phyloP scores from a whole-genome alignment of 139 green algal species.

The Chlamydomonas sp. region DNA sequence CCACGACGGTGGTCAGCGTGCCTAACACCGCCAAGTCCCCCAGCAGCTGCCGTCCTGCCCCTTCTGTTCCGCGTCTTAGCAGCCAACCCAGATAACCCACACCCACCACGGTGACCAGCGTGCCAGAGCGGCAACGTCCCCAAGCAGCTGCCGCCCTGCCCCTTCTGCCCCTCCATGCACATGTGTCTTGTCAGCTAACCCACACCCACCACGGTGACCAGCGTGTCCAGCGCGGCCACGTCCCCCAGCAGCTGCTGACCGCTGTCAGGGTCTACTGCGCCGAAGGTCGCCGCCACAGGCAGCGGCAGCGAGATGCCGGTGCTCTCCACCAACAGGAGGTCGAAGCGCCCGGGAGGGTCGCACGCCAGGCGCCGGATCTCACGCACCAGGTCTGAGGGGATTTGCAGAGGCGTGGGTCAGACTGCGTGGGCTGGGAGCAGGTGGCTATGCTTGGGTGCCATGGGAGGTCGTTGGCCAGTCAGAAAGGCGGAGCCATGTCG shows the following conservation, averaged over 20 bases:
- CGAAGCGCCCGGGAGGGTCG: constrained; percentile 59
- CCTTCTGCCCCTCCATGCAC: not conserved
- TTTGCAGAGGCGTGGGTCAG: too few species aligned
- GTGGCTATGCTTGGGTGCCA: too few species aligned
- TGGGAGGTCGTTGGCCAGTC: too few species aligned
- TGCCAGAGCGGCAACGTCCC: too few species aligned
- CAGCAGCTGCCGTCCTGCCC: not conserved
- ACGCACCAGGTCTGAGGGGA: constrained; percentile 44
- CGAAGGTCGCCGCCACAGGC: constrained; percentile 75
- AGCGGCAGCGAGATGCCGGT: constrained; percentile 85
- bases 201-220: constrained; percentile 57
- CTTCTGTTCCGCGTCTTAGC: not conserved
- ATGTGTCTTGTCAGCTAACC: not conserved
- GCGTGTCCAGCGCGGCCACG: constrained; percentile 54
- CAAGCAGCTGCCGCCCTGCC: not conserved
- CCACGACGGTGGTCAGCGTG: too few species aligned
- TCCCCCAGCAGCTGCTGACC: constrained; percentile 17
- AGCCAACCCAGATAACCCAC: not conserved
- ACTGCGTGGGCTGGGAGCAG: too few species aligned
- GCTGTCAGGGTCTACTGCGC: constrained; percentile 27
- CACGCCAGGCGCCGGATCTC: constrained; percentile 38
- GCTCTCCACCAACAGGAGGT: constrained; percentile 85
- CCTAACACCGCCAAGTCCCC: too few species aligned
- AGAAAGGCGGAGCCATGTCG: too few species aligned
- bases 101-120: not conserved